A percentile compares a stretch with the other conserved stretches of the same genome.
Evolutionary conservation across 1,139 yeast species (phyloP).

Genomic region (Pichia sp.): DNA sequence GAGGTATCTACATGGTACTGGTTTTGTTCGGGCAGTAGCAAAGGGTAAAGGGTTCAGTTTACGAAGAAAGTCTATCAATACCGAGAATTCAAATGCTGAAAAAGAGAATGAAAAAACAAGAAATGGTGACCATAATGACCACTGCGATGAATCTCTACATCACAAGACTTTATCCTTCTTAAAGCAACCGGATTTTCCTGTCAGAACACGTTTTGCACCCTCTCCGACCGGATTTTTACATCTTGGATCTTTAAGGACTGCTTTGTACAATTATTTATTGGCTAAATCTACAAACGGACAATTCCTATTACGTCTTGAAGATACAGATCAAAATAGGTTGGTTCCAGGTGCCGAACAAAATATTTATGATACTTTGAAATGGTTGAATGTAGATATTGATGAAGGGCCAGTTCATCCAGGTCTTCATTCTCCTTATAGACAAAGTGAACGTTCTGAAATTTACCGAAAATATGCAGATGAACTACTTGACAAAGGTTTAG

Average conservation of each 20-base stretch:
- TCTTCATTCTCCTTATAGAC: conserved; percentile 67
- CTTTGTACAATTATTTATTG: conserved; percentile 75
- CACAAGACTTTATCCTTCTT: conserved; percentile 9
- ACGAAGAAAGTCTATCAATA: too few species aligned
- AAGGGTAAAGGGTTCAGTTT: not conserved
- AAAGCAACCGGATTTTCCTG: conserved; percentile 37
- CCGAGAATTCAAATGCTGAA: not conserved
- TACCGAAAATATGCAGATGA: conserved; percentile 50
- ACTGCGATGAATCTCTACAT: conserved; percentile 1
- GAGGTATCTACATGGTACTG: not conserved
- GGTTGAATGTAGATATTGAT: conserved; percentile 74
- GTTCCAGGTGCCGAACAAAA: conserved; percentile 77
- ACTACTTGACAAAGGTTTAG: conserved; percentile 57
- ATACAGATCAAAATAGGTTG: conserved; percentile 77
- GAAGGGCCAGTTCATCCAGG: conserved; percentile 78
- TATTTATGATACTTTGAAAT: conserved; percentile 62
- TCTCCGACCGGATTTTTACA: conserved; percentile 95
- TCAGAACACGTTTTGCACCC: conserved; percentile 91
- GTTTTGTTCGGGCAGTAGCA: not conserved
- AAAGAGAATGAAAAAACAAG: not conserved
- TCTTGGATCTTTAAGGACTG: conserved; percentile 88
- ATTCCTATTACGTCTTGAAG: conserved; percentile 79
- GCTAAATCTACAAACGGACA: conserved; percentile 78
- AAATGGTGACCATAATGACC: conserved; percentile 1
- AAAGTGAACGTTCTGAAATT: conserved; percentile 65